Base-by-base conservation (phyloP, 2,329 filamentous ascomycete species). In the Elsinoe ampelina region DNA sequence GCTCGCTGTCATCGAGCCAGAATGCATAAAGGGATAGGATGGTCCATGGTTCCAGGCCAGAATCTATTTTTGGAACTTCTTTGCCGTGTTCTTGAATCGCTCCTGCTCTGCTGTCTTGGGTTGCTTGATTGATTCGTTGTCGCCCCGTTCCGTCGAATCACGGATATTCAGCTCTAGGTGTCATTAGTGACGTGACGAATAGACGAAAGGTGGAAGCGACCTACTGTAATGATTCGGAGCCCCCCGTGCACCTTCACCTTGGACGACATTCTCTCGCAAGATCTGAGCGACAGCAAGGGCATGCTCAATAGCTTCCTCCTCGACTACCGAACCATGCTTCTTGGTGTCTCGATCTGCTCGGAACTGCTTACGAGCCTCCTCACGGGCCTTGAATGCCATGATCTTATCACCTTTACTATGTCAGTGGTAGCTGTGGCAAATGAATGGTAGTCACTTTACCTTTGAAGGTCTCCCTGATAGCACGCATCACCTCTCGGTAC, bases 61-160 rank as follows among this genome's bases (percentile, higher is more conserved):
- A 48, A 17, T 52, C 57, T 58, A 61, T 67, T 68, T 64, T 72
- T 74, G 51, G 36, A 70, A 70, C 50, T 63, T 69, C 63, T 70
- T 70, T 59, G 60, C 67, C 42, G 67, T 70, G 17, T 67, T 66
- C 60, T 68, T 72, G 59, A 79, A 78, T 54, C 48, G 48, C 39
- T 52, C 19, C 3, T 17, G 13, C 30, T 52, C 48, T n/a, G 32
- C 34, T 5, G 48, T 19, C 48, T 52, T 38, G 17, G 48, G 34
- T 26, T 22, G 76, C 72, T 91, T 95, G 65, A 96, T 82, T 34
- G 85, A 88, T 64, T 96, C 90, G 68, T 98, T 98, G 72, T 97
- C 87, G 55, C 93, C 90, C 62, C 89, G 80, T 71, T 98, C 92
- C 30, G 86, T 98, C 62, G 95, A 76, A 60, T 95, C 81, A 70